These are phyloP conservation scores for Ustilago trichophora DNA, from an alignment of 1,284 basidiomycete species.

Conservation along the genomic window DNA sequence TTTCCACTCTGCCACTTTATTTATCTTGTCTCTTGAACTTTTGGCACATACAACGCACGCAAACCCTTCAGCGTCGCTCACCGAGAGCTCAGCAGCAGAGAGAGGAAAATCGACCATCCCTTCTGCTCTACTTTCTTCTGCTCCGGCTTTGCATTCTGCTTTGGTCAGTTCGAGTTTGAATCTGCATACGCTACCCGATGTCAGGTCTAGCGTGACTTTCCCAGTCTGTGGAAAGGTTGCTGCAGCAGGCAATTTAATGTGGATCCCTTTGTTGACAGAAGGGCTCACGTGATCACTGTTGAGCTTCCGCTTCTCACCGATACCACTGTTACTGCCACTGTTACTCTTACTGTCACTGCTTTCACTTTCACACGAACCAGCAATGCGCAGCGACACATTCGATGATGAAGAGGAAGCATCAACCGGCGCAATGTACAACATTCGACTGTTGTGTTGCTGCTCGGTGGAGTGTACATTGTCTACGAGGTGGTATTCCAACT, in stretches of 20 bases:
- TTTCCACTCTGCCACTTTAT: too few species aligned
- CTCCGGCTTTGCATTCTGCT: constrained; percentile 2
- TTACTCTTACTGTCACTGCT: not conserved
- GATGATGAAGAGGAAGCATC: not conserved
- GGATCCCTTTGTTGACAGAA: not conserved
- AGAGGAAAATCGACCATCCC: constrained; percentile 30
- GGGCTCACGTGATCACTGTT: constrained; percentile 9
- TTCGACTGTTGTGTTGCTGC: not conserved
- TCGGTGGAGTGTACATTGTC: constrained; percentile 4
- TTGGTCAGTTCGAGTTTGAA: constrained; percentile 20
- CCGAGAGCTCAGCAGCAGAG: constrained; percentile 5
- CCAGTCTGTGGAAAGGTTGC: not conserved
- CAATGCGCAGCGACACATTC: not conserved
- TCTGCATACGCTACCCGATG: constrained; percentile 1
- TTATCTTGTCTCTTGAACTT: too few species aligned
- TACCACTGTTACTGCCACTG: constrained; percentile 6
- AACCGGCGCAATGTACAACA: constrained; percentile 10
- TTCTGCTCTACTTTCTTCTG: constrained; percentile 1
- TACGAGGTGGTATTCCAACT: constrained; percentile 8
- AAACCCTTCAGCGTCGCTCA: not conserved
- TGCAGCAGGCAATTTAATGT: constrained; percentile 16
- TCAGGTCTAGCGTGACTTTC: too few species aligned
- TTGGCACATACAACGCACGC: constrained; percentile 12
- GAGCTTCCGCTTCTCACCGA: constrained; percentile 12
- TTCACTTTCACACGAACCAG: constrained; percentile 5